These are phyloP conservation scores for Serendipita sp. DNA, from an alignment of 768 basidiomycete genomes.

Conservation along the genomic window DNA sequence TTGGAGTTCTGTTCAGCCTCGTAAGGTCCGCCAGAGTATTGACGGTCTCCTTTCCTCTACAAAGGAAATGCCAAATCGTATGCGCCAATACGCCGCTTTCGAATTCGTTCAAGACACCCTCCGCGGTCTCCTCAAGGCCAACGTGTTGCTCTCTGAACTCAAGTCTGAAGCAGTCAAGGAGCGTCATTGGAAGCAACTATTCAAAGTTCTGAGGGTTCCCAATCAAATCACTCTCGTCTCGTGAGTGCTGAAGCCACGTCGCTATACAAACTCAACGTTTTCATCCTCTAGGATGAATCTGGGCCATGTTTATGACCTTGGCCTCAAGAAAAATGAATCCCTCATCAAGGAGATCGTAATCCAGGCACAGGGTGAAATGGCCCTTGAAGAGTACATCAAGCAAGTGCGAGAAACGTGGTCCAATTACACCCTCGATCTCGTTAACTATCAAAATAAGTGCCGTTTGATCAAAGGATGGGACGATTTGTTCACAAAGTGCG, in stretches of 20 bases:
- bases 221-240: constrained; percentile 59
- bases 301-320: constrained; percentile 92
- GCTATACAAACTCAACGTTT: not conserved
- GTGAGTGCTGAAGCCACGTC: constrained; percentile 24
- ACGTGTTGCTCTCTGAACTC: constrained; percentile 77
- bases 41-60: constrained; percentile 86
- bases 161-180: constrained; percentile 97
- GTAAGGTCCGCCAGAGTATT: constrained; percentile 86
- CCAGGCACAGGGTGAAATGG: constrained; percentile 98
- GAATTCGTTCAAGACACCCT: constrained; percentile 93
- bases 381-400: constrained; percentile 85
- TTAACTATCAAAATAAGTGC: constrained; percentile 98
- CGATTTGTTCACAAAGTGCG: constrained; percentile 90
- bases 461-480: constrained; percentile 97
- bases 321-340: constrained; percentile 82
- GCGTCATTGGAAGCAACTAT: constrained; percentile 94
- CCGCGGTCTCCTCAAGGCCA: constrained; percentile 73
- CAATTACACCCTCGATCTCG: constrained; percentile 84
- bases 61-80: constrained; percentile 96
- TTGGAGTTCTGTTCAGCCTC: constrained; percentile 87
- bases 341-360: constrained; percentile 88
- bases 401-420: constrained; percentile 97
- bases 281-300: constrained; percentile 59
- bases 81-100: constrained; percentile 98
- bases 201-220: constrained; percentile 69